Percentiles rank a stretch among this genome's conserved stretches.
Conservation (phyloP, 192 early-diverging fungal species). For the Entomortierella chlamydospora region DNA sequence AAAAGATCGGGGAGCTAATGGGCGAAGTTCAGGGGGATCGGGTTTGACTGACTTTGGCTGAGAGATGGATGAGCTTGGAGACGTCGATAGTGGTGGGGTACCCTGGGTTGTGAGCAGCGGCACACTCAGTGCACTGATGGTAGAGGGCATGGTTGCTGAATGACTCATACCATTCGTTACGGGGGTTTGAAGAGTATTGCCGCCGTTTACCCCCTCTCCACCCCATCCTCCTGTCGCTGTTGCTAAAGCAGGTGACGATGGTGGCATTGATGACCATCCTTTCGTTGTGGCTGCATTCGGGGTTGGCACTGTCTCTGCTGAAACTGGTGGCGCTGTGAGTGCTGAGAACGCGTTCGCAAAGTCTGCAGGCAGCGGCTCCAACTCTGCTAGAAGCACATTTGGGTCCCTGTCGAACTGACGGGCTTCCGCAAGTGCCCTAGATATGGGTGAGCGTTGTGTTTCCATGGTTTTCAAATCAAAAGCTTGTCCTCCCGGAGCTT, state of each 20-base stretch:
- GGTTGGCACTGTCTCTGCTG: neutral
- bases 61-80: neutral
- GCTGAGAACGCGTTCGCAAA: constrained; percentile 15
- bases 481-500: neutral
- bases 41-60: neutral
- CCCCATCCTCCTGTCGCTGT: neutral
- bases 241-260: neutral
- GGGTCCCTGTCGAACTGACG: constrained; percentile 13
- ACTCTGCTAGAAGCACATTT: constrained; percentile 18
- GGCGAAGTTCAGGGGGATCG: neutral
- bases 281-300: neutral
- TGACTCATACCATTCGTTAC: neutral
- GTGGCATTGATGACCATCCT: neutral
- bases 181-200: neutral
- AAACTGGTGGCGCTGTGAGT: neutral
- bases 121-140: neutral
- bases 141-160: neutral
- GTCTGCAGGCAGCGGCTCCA: constrained; percentile 26
- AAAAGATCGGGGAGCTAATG: constrained; percentile 11
- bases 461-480: neutral
- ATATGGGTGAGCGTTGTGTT: constrained; percentile 2
- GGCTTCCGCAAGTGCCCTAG: constrained; percentile 18
- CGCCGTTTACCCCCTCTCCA: neutral
- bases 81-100: neutral
- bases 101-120: neutral